phyloP scores from a whole-genome alignment of 2,329 filamentous ascomycete genomes.

The Neoscytalidium dimidiatum region DNA sequence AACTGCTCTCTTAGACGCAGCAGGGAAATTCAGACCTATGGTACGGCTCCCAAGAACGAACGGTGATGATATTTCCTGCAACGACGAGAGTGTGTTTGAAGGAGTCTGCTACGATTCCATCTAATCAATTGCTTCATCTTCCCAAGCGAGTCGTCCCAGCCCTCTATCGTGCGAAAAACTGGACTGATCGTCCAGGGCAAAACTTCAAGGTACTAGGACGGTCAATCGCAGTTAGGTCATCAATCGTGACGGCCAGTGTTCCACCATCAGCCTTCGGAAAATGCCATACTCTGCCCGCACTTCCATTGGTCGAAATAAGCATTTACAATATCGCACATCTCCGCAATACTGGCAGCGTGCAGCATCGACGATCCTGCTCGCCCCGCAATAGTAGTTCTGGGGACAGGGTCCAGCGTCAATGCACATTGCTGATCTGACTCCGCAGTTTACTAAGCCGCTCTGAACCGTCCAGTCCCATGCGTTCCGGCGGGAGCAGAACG shows the following conservation, averaged over 20 bases:
- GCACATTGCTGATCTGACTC: conserved; percentile 1
- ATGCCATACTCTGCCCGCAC: not conserved
- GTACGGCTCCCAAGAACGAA: no score
- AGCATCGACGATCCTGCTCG: not conserved
- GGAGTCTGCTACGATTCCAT: no score
- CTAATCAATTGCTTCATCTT: no score
- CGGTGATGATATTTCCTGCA: no score
- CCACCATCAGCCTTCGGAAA: not conserved
- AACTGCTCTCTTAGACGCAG: no score
- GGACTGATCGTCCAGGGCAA: no score
- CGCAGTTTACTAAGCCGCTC: not conserved
- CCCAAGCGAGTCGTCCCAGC: no score
- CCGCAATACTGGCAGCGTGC: not conserved
- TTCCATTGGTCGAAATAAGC: not conserved
- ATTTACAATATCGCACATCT: not conserved
- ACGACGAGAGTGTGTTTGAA: no score
- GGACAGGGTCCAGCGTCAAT: conserved; percentile 1
- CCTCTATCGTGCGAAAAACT: no score
- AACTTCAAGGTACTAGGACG: not conserved
- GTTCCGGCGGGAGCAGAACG: not conserved
- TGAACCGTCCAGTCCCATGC: not conserved
- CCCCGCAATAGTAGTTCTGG: not conserved
- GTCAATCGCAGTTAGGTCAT: not conserved
- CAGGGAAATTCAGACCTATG: no score
- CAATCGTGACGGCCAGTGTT: not conserved